phyloP scores from a whole-genome alignment of 228 moss, liverwort and hornwort genomes.

The Sphagnum fallax region DNA sequence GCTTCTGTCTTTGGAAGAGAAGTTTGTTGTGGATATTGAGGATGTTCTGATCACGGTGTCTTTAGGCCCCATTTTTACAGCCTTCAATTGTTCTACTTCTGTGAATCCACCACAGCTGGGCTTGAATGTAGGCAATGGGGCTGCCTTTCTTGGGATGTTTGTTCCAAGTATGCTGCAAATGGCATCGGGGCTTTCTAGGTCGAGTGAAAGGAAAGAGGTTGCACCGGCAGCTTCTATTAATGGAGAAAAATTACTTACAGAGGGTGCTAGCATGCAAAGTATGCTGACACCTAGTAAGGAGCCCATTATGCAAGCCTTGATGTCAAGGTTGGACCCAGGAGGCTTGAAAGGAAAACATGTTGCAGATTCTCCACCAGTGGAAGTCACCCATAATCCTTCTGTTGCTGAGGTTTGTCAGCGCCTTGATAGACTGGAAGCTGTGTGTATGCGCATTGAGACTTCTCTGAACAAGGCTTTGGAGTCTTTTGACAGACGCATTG shows the following conservation, averaged over 20 bases:
- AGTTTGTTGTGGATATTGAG: slow-evolving; percentile 47
- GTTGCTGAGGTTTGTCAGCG: slow-evolving; percentile 48
- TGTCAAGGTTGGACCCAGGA: slow-evolving; percentile 14
- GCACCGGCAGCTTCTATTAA: slow-evolving; percentile 9
- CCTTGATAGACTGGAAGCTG: slow-evolving; percentile 58
- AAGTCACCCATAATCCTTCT: slow-evolving; percentile 21
- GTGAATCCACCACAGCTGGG: not conserved
- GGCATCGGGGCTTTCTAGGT: slow-evolving; percentile 57
- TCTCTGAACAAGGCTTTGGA: slow-evolving; percentile 56
- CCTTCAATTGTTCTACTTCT: not conserved
- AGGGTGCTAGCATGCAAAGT: slow-evolving; percentile 7
- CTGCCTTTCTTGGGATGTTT: slow-evolving; percentile 51
- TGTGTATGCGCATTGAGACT: slow-evolving; percentile 67
- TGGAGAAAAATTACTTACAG: slow-evolving; percentile 7
- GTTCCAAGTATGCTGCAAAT: slow-evolving; percentile 73
- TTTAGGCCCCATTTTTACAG: slow-evolving; percentile 40
- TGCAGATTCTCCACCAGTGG: not conserved
- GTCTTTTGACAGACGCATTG: slow-evolving; percentile 64
- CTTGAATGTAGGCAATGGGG: slow-evolving; percentile 12
- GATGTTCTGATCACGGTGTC: slow-evolving; percentile 42
- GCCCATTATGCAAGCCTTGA: slow-evolving; percentile 18
- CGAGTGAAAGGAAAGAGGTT: slow-evolving; percentile 29
- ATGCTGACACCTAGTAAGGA: slow-evolving; percentile 14
- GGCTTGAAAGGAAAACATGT: not conserved
- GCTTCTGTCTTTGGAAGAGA: slow-evolving; percentile 70